Evolutionary conservation across 495 filamentous ascomycete species (phyloP).

Genomic region (Tuber calosporum): DNA sequence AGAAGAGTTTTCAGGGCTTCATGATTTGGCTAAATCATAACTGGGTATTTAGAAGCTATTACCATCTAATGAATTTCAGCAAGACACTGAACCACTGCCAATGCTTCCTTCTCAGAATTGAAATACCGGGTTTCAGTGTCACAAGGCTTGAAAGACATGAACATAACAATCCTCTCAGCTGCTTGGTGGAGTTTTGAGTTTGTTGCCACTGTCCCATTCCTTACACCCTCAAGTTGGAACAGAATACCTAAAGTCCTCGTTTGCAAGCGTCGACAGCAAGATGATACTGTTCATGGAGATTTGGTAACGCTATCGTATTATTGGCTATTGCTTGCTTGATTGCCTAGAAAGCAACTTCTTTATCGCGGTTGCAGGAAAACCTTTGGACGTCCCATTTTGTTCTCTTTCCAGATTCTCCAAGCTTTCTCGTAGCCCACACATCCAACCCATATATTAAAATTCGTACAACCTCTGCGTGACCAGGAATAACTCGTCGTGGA

Average conservation of each 20-base stretch:
- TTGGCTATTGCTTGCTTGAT: not conserved
- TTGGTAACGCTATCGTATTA: not conserved
- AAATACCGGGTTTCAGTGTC: not conserved
- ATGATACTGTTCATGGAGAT: not conserved
- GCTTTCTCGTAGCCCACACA: not conserved
- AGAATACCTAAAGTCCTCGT: not conserved
- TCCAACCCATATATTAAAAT: not conserved
- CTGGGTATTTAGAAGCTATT: not conserved
- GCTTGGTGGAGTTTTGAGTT: too few relatives aligned
- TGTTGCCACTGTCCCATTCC: not conserved
- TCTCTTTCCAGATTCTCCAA: not conserved
- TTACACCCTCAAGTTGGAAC: not conserved
- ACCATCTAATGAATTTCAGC: not conserved
- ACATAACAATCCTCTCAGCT: not conserved
- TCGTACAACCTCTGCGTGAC: not conserved
- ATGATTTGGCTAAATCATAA: not conserved
- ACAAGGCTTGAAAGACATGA: not conserved
- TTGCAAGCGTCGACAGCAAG: not conserved
- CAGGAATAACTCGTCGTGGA: accelerated
- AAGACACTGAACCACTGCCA: not conserved
- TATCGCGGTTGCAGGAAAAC: not conserved
- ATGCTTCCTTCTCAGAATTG: not conserved
- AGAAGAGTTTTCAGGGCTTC: not conserved
- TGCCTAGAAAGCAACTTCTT: not conserved
- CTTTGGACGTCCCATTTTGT: accelerated